A percentile compares a stretch with the other conserved stretches of the same genome.
These are phyloP conservation scores for Urtica urens DNA, from an alignment of 306 rosid species.

Conservation along the genomic window DNA sequence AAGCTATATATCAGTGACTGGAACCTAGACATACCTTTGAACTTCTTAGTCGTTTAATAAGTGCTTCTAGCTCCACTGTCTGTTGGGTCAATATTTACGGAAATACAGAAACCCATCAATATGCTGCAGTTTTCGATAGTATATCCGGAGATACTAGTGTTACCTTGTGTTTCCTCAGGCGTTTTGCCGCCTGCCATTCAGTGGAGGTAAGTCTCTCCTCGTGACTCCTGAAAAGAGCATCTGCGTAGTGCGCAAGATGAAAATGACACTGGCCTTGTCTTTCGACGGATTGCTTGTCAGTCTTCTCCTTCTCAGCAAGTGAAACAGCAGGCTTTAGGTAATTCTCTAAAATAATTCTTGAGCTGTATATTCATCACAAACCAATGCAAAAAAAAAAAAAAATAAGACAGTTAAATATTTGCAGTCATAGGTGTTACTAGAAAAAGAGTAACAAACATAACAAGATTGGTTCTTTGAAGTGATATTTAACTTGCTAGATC, in stretches of 20 bases:
- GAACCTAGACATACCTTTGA: slow-evolving; percentile 59
- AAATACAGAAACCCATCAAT: slow-evolving; percentile 4
- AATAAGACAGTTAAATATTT: slow-evolving; percentile 3
- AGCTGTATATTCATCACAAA: slow-evolving; percentile 40
- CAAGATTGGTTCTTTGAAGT: background rate
- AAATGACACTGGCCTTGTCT: slow-evolving; percentile 65
- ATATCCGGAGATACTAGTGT: slow-evolving; percentile 3
- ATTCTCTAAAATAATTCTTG: slow-evolving; percentile 90
- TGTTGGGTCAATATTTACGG: slow-evolving; percentile 28
- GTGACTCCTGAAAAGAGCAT: slow-evolving; percentile 74
- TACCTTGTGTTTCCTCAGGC: slow-evolving; percentile 86
- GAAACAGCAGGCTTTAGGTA: slow-evolving; percentile 85
- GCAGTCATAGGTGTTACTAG: slow-evolving; percentile 1
- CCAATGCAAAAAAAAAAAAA: slow-evolving; percentile 1
- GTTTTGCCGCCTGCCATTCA: slow-evolving; percentile 95
- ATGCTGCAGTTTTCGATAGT: slow-evolving; percentile 4
- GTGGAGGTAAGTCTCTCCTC: slow-evolving; percentile 81
- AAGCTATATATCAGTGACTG: slow-evolving; percentile 1
- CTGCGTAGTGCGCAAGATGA: slow-evolving; percentile 92
- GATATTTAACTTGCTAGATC: slow-evolving; percentile 80
- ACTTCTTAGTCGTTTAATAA: slow-evolving; percentile 48
- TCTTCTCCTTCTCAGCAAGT: slow-evolving; percentile 51
- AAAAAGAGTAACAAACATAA: too few relatives aligned
- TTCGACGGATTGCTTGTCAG: slow-evolving; percentile 39
- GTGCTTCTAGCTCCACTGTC: slow-evolving; percentile 79